Base-by-base conservation (phyloP, 208 protist species). In the Polymyxa betae region DNA sequence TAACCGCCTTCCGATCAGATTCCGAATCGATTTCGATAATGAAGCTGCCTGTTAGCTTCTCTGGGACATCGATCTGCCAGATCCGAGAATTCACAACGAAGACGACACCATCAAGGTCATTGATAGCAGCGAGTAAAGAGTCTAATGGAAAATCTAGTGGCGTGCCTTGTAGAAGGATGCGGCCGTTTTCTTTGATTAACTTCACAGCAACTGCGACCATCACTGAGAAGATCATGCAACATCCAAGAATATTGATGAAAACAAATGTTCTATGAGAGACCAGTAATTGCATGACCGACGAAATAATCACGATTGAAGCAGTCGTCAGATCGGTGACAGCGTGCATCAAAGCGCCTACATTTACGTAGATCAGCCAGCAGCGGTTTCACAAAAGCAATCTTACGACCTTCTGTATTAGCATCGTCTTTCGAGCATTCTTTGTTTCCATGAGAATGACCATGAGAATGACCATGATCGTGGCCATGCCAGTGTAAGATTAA, bases 331-430 rank as follows among this genome's bases (percentile, higher is more conserved):
- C 72, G n/a, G 72, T 43, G 35, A 82, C 5, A n/a, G 16, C 5
- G n/a, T 82, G 72, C 72, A 82, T 5, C 72, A 82, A 43, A n/a
- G 72, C 72, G 16, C 72, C 72, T 82, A 60, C 5, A 5, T 29
- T 60, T 24, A 60, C 5, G 5, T 60, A 60, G 49, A 60, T 60
- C 5, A 5, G 49, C 5, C 5, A 60, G 24, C 49, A 24, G 5
- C 12, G 49, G 49, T 60, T 60, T 24, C 12, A 24, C 5, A 60
- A 60, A 60, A 5, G 49, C 5, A 5, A 60, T 60, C n/a, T n/a
- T n/a, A n/a, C n/a, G 5, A 60, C 49, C 49, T 60, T 60, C 12
- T 29, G 49, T 24, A 24, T 60, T 60, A 60, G 49, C 49, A 60
- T 60, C 49, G 24, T 60, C 49, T n/a, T n/a, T n/a, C n/a, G n/a